Base-by-base conservation (phyloP, 2,329 filamentous ascomycete species). In the Karstenula rhodostoma region DNA sequence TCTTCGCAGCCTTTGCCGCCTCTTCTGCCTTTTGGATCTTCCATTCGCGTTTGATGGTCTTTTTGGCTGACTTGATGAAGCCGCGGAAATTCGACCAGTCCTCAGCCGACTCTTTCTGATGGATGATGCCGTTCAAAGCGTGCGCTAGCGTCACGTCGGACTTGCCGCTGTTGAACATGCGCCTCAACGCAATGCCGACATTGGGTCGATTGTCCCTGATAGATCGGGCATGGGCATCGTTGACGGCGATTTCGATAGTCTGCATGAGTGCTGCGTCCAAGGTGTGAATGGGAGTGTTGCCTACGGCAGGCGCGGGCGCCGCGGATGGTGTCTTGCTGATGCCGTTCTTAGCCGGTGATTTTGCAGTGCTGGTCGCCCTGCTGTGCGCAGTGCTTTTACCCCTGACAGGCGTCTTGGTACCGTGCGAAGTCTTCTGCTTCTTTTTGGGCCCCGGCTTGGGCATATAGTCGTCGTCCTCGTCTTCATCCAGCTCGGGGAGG, bases 381-480 rank as follows among this genome's bases (percentile, higher is more conserved):
- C 61, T 72, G 58, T 72, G 69, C 57, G 66, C 71, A 13, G 73
- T 72, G 60, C 64, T 62, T 59, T 72, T 74, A 66, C 71, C 71
- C 76, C 77, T 73, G 75, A 75, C 63, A 2, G 70, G 70, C 22
- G 72, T 71, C 65, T 78, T 78, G 22, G 61, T 57, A 27, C 56
- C 62, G 56, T 67, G 72, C 56, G 67, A 66, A 29, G 60, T 62
- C 48, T 66, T 68, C 46, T 57, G 64, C 59, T 73, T 75, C 60
- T 76, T 73, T 70, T 78, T 77, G 25, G 67, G 40, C 6, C 44
- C 17, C 4, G 40, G 27, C 40, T 55, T 75, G 22, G 79, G 79
- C 47, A 73, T 73, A 61, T 80, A 83, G 65, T 84, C 82, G 32
- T 79, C 78, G 59, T 84, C 82, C 50, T 79, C 80, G 35, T 82